Percentiles rank a stretch among this genome's conserved stretches.
Evolutionary conservation across 352 stramenopile genomes (phyloP).

Genomic region (Phytophthora cactorum): DNA sequence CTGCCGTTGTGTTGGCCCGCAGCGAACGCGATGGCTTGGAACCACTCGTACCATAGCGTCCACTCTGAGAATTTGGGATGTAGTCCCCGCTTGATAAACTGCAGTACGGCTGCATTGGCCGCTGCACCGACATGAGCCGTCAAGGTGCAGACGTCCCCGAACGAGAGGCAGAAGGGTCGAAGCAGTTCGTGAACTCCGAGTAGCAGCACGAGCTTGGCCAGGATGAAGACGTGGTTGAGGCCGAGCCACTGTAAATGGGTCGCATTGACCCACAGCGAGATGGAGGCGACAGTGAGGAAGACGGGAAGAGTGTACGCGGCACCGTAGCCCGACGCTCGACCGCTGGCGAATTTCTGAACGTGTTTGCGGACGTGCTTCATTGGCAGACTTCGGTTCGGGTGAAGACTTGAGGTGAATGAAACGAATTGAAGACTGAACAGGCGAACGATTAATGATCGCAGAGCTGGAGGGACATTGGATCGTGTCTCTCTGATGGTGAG

Average conservation of each 20-base stretch:
- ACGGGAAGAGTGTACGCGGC: constrained; percentile 32
- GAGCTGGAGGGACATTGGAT: background rate
- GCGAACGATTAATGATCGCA: background rate
- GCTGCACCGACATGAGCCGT: constrained; percentile 25
- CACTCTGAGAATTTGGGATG: constrained; percentile 43
- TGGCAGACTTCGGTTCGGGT: background rate
- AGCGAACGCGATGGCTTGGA: constrained; percentile 45
- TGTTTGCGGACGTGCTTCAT: constrained; percentile 34
- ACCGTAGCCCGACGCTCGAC: constrained; percentile 19
- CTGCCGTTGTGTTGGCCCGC: constrained; percentile 34
- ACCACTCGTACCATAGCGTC: constrained; percentile 50
- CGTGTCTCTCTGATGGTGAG: constrained; percentile 24
- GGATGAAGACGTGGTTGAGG: constrained; percentile 23
- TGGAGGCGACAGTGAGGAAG: constrained; percentile 15
- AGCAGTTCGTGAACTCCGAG: constrained; percentile 43
- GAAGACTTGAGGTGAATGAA: background rate
- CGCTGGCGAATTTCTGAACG: constrained; percentile 19
- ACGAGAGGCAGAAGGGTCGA: constrained; percentile 49
- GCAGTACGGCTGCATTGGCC: constrained; percentile 27
- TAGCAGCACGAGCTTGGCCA: constrained; percentile 32
- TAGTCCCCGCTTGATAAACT: constrained; percentile 33
- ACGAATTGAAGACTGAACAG: constrained; percentile 5
- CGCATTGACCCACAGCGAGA: constrained; percentile 39
- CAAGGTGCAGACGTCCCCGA: constrained; percentile 32
- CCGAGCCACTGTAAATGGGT: constrained; percentile 35